Evolutionary conservation across 1,284 basidiomycete species (phyloP).

Genomic region (Fomitiporia mediterranea): DNA sequence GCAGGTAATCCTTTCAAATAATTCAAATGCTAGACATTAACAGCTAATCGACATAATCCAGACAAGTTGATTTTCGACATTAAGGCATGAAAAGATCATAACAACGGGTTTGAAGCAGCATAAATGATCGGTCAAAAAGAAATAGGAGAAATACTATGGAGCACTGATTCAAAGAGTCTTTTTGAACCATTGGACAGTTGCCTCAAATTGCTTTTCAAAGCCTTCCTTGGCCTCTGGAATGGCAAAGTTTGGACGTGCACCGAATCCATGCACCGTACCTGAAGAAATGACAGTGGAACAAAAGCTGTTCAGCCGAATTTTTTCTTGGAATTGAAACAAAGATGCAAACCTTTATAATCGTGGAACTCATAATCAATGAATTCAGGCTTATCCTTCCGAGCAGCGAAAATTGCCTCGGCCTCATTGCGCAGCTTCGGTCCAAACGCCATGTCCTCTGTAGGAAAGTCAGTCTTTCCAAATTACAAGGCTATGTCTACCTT

Average conservation of each 20-base stretch:
- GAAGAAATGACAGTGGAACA: no score
- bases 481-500: slow-evolving; percentile 39
- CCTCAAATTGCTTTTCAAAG: slow-evolving; percentile 44
- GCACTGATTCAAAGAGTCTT: slow-evolving; percentile 32
- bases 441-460: slow-evolving; percentile 48
- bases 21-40: neutral
- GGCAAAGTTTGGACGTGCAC: slow-evolving; percentile 44
- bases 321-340: no score
- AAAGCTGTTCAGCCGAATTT: no score
- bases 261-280: slow-evolving; percentile 58
- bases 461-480: slow-evolving; percentile 42
- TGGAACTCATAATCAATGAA: slow-evolving; percentile 50
- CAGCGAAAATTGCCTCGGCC: slow-evolving; percentile 41
- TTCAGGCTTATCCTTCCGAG: slow-evolving; percentile 38
- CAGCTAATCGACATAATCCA: neutral
- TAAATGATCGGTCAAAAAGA: neutral
- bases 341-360: slow-evolving; percentile 56
- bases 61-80: slow-evolving; percentile 21
- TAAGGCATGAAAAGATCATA: neutral
- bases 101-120: neutral
- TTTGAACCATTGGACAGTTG: slow-evolving; percentile 44
- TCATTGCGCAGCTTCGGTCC: slow-evolving; percentile 34
- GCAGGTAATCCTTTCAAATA: slow-evolving; percentile 6
- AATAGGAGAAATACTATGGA: neutral
- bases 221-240: slow-evolving; percentile 45